Evolutionary conservation across 179 eudicot species (phyloP), one percentile per base, ranked within the genome.

Genomic region (Monotropa hypopitys): DNA sequence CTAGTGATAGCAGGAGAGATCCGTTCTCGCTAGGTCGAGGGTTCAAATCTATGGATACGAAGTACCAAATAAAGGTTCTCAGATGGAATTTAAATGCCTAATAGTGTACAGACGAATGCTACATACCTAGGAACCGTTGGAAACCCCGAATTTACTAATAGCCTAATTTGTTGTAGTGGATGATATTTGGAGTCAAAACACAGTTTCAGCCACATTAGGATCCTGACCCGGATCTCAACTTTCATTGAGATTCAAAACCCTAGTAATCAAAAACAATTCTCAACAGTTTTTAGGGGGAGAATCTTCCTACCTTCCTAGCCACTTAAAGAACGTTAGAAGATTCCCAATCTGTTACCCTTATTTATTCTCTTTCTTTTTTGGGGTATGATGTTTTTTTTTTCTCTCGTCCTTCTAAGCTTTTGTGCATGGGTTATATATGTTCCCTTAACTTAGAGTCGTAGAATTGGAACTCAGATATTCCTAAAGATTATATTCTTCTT

Each of bases 321-420:
- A 91, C 97, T 92, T 91, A 85, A 85, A 80, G 84, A 92, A 92
- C 91, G 97, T 79, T 72, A 84, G 90, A 84, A 88, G 96, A 91
- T 92, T 88, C 38, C 85, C 83, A 78, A 80, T 62, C 81, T 73
- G 78, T 75, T 73, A 75, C 77, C 38, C 66, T 79, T 77, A 88
- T 87, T 89, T 88, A 76, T 76, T 85, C 80, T 87, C 90, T 83
- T 88, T 89, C 90, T 83, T 88, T 88, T 84, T 49, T 38, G 18
- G 16, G 62, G 33, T 50, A 28, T 71, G 26, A 50, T 70, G 53
- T 53, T 42, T 30, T 62, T 54, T 65, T 59, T 61, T 16, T 45
- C 13, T 47, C 28, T 16, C 16, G 76, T 84, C 35, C 74, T 78
- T 79, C 73, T 76, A 78, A 78, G 81, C 81, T 81, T 84, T 74